phyloP scores from a whole-genome alignment of 768 basidiomycete genomes.

The Coprinopsis cinerea region DNA sequence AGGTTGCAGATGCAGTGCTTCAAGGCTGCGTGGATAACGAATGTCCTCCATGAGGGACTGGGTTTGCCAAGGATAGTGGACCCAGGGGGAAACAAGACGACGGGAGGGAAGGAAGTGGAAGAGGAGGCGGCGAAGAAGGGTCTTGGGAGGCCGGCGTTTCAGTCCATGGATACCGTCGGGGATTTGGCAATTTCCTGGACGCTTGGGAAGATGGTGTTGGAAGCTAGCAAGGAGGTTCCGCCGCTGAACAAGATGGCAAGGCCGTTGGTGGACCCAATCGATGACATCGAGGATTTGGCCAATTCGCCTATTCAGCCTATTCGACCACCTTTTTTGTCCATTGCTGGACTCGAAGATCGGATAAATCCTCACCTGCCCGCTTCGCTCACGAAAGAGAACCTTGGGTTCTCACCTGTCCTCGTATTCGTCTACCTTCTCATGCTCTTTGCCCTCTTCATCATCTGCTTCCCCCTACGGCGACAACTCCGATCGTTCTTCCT shows the following conservation, averaged over 20 bases:
- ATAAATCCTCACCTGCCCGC: conserved; percentile 64
- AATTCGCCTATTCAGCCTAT: conserved; percentile 57
- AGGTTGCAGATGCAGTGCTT: conserved; percentile 97
- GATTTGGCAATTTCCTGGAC: conserved; percentile 98
- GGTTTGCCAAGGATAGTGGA: conserved; percentile 91
- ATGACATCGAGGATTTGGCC: conserved; percentile 50
- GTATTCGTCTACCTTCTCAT: conserved; percentile 49
- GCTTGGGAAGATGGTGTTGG: conserved; percentile 96
- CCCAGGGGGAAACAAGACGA: conserved; percentile 70
- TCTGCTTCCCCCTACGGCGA: conserved; percentile 55
- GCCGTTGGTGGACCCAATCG: conserved; percentile 71
- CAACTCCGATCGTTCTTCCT: conserved; percentile 42
- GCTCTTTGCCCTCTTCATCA: conserved; percentile 34
- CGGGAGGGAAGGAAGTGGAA: conserved; percentile 63
- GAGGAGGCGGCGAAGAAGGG: conserved; percentile 79
- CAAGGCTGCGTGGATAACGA: conserved; percentile 98
- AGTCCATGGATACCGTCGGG: conserved; percentile 86
- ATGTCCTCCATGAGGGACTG: conserved; percentile 93
- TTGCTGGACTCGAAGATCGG: conserved; percentile 56
- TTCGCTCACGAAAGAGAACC: conserved; percentile 53
- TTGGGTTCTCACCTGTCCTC: conserved; percentile 70
- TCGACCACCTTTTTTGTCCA: conserved; percentile 53
- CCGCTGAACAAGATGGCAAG: conserved; percentile 34
- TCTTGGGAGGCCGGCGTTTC: conserved; percentile 79
- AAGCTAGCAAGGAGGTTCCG: conserved; percentile 85